Conservation (phyloP, 2,329 filamentous ascomycete species). For the Geosmithia putterillii region DNA sequence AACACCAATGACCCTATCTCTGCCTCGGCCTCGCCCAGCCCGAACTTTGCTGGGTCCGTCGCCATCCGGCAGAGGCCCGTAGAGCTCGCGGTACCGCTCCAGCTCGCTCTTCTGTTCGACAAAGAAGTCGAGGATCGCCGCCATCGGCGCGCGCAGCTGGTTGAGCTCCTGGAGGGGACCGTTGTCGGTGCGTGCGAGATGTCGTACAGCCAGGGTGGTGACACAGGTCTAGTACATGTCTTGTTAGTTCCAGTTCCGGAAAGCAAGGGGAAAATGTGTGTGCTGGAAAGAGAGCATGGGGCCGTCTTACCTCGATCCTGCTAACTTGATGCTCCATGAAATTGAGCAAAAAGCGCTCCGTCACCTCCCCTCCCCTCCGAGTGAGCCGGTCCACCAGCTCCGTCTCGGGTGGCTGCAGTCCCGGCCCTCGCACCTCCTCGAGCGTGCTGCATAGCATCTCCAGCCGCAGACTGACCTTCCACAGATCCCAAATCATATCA, state of each 20-base stretch:
- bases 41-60: constrained; percentile 6
- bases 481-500: constrained; percentile 77
- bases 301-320: constrained; percentile 92
- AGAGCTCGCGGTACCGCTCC: constrained; percentile 43
- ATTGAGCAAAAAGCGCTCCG: constrained; percentile 76
- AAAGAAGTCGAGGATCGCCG: constrained; percentile 53
- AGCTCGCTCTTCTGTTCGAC: constrained; percentile 51
- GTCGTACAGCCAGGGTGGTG: constrained; percentile 65
- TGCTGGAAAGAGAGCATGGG: constrained; percentile 16
- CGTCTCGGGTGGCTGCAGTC: constrained; percentile 69
- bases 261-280: background rate
- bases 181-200: constrained; percentile 58
- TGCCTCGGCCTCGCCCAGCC: constrained; percentile 12
- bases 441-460: constrained; percentile 88
- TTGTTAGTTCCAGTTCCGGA: background rate
- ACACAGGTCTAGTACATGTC: constrained; percentile 55
- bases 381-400: constrained; percentile 62
- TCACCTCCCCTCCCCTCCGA: constrained; percentile 65
- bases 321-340: constrained; percentile 93
- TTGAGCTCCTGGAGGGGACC: constrained; percentile 49
- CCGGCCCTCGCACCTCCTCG: constrained; percentile 53
- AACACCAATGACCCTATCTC: constrained; percentile 7
- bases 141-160: constrained; percentile 68
- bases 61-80: constrained; percentile 25
- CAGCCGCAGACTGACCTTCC: constrained; percentile 76